Conservation (phyloP, 1,284 basidiomycete genomes). For the Microbotryum scabiosae region DNA sequence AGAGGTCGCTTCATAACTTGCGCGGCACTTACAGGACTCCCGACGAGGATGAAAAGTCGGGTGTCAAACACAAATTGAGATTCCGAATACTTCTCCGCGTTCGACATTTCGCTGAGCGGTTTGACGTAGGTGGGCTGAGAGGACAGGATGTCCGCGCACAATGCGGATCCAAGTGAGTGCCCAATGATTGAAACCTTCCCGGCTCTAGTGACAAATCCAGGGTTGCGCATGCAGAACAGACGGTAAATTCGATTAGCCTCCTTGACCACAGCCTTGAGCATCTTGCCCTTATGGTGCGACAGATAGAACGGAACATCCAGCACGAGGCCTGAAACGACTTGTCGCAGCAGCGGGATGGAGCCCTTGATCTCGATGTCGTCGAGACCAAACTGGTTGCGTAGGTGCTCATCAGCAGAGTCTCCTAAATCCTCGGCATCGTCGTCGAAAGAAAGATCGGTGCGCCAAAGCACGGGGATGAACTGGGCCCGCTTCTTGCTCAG, state of each 20-base stretch:
- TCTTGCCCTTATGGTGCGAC: constrained; percentile 34
- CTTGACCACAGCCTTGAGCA: constrained; percentile 35
- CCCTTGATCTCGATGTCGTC: constrained; percentile 32
- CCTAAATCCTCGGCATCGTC: constrained; percentile 27
- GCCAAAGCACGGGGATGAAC: constrained; percentile 36
- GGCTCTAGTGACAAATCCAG: constrained; percentile 28
- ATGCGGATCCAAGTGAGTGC: constrained; percentile 34
- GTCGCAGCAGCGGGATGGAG: constrained; percentile 35
- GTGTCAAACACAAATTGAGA: constrained; percentile 35
- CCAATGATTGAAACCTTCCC: constrained; percentile 37
- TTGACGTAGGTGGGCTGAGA: constrained; percentile 36
- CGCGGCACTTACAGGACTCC: constrained; percentile 32
- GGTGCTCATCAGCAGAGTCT: constrained; percentile 25
- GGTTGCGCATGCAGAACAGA: constrained; percentile 37
- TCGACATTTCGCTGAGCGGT: constrained; percentile 9
- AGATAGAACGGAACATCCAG: constrained; percentile 39
- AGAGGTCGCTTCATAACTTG: not conserved
- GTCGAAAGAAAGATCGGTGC: constrained; percentile 32
- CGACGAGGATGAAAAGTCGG: constrained; percentile 36
- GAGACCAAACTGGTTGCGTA: constrained; percentile 32
- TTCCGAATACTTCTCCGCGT: constrained; percentile 5
- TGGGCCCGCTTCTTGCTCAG: constrained; percentile 32
- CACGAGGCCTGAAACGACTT: constrained; percentile 36
- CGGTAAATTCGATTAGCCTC: constrained; percentile 39
- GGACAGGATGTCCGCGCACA: constrained; percentile 36